phyloP scores from a whole-genome alignment of 768 basidiomycete species.

The Lactarius deliciosus region DNA sequence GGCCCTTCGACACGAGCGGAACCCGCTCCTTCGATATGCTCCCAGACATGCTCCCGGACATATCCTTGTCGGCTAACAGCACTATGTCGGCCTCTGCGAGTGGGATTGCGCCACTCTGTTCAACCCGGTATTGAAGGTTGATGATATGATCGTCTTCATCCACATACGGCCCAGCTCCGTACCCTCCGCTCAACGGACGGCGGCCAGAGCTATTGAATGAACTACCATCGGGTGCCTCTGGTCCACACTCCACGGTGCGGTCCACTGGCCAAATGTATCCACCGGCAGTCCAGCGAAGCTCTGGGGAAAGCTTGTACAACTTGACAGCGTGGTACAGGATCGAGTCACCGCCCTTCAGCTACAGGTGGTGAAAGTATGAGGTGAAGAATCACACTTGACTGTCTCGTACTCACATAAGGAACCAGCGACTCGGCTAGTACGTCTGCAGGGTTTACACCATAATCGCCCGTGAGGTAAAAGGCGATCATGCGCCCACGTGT shows the following conservation, averaged over 20 bases:
- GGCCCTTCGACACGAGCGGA: conserved; percentile 62
- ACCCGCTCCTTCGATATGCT: conserved; percentile 64
- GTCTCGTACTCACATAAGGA: conserved; percentile 54
- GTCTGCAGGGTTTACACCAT: conserved; percentile 68
- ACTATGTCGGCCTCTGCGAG: conserved; percentile 62
- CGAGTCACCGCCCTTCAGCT: conserved; percentile 79
- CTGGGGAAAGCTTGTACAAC: conserved; percentile 69
- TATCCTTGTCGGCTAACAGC: conserved; percentile 54
- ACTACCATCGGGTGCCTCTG: conserved; percentile 43
- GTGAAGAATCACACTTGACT: not conserved
- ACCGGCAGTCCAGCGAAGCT: conserved; percentile 79
- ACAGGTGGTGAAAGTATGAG: conserved; percentile 13
- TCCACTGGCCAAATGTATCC: conserved; percentile 81
- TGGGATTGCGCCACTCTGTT: conserved; percentile 66
- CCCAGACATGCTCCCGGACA: conserved; percentile 42
- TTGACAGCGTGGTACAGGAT: conserved; percentile 75
- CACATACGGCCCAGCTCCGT: conserved; percentile 44
- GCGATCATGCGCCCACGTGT: conserved; percentile 70
- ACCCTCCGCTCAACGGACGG: conserved; percentile 47
- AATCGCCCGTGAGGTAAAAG: conserved; percentile 69
- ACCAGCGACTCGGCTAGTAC: conserved; percentile 67
- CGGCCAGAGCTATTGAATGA: conserved; percentile 35
- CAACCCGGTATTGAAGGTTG: conserved; percentile 53
- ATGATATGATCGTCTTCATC: conserved; percentile 35
- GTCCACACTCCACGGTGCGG: conserved; percentile 59